phyloP scores from a whole-genome alignment of 2,329 filamentous ascomycete genomes.

The Ascosphaera pollenicola region DNA sequence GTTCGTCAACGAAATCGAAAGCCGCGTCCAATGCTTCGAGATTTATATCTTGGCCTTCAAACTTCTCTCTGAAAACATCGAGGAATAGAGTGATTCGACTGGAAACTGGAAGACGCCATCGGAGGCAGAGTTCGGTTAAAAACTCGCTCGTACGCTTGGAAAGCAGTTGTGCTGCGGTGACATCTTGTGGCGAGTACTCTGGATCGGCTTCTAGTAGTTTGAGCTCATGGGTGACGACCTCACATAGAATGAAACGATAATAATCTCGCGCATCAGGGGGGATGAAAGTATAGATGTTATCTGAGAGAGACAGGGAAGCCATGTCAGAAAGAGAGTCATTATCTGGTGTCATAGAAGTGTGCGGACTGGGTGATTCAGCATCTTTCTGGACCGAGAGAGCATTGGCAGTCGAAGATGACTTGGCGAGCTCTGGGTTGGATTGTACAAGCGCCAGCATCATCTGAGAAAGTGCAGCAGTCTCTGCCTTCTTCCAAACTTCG shows the following conservation, averaged over 20 bases:
- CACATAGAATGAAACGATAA: constrained; percentile 62
- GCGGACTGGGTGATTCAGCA: background rate
- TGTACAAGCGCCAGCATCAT: constrained; percentile 86
- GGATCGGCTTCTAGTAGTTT: constrained; percentile 24
- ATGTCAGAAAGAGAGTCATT: constrained; percentile 25
- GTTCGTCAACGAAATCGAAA: constrained; percentile 61
- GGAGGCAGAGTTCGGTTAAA: constrained; percentile 59
- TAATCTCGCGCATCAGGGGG: constrained; percentile 62
- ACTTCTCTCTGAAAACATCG: constrained; percentile 70
- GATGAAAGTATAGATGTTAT: constrained; percentile 64
- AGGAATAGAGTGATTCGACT: constrained; percentile 61
- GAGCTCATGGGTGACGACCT: constrained; percentile 44
- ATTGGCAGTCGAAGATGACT: constrained; percentile 14
- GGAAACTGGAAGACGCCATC: constrained; percentile 75
- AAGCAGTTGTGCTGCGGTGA: constrained; percentile 29
- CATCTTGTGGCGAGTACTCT: constrained; percentile 2
- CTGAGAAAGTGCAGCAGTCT: constrained; percentile 66
- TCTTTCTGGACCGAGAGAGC: background rate
- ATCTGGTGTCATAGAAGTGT: background rate
- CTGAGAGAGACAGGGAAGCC: constrained; percentile 32
- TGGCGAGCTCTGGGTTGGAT: constrained; percentile 65
- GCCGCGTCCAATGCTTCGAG: constrained; percentile 64
- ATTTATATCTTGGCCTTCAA: constrained; percentile 58
- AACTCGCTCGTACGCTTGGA: constrained; percentile 66
- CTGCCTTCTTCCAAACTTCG: constrained; percentile 75